Evolutionary conservation across 495 filamentous ascomycete species (phyloP), one percentile per base, ranked within the genome.

Genomic region (Trypethelium eluteriae): DNA sequence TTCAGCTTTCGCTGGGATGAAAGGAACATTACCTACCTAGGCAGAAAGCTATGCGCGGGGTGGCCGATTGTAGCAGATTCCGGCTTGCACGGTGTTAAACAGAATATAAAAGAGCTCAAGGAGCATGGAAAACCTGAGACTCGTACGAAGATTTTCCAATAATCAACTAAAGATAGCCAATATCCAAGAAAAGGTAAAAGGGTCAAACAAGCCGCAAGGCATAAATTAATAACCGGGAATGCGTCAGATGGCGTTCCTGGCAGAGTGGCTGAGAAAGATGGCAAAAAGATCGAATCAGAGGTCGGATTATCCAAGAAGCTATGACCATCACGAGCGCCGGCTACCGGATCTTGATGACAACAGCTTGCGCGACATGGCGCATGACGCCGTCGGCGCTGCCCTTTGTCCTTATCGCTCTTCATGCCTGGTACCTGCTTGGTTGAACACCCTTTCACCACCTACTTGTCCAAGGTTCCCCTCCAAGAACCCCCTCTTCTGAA

Each of bases 311-410:
- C 53, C 7, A 7, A 36, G 53, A 36, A 59, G 53, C 53, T 59
- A 59, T 59, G 53, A 59, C 53, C 53, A 59, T 32, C 7, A 18
- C 25, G 5, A 35, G 32, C 2, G 53, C 7, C 53, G 53, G 53
- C 7, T 4, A 36, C 7, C 53, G 25, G 53, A 6, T 35, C 11
- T 32, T 36, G 53, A 59, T 59, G 53, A 59, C 53, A 59, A 34
- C 53, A 59, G 53, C 53, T 59, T 59, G 53, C 53, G 18, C 18
- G 36, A 3, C 32, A 59, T 59, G 53, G 53, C 53, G 53, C 53
- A 59, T 59, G 53, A 59, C 53, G 53, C 53, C 36, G 53, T 3
- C 53, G 53, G 36, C 53, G 53, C 53, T 59, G 53, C 5, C 53
- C 53, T 59, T 59, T 59, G 53, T 59, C 53, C 53, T 59, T 11